These are phyloP conservation scores for Sutorius australiensis DNA, from an alignment of 768 basidiomycete species.

Conservation along the genomic window DNA sequence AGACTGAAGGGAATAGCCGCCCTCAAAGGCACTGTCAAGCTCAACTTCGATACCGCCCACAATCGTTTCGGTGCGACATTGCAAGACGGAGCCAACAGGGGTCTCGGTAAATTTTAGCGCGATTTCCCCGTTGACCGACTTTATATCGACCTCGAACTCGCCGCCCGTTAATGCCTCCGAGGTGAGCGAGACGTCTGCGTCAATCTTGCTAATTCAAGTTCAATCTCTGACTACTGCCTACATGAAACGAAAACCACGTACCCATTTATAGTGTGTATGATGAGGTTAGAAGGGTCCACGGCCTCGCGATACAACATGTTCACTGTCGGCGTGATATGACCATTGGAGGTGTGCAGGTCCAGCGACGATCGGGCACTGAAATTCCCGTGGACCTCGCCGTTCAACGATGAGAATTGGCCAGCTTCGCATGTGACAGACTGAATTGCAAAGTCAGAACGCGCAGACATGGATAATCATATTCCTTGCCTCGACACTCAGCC, in stretches of 20 bases:
- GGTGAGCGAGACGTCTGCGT: constrained; percentile 27
- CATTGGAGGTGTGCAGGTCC: constrained; percentile 36
- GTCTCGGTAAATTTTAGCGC: constrained; percentile 25
- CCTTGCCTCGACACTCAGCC: constrained; percentile 35
- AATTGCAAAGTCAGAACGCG: not conserved
- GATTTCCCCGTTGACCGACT: constrained; percentile 30
- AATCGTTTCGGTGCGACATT: constrained; percentile 28
- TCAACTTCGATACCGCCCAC: constrained; percentile 23
- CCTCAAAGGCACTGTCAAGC: constrained; percentile 41
- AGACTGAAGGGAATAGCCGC: constrained; percentile 33
- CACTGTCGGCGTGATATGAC: constrained; percentile 37
- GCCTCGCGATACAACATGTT: constrained; percentile 31
- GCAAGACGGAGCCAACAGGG: constrained; percentile 36
- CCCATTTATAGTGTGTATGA: constrained; percentile 42
- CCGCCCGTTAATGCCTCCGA: constrained; percentile 30
- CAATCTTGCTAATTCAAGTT: constrained; percentile 16
- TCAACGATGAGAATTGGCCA: constrained; percentile 35
- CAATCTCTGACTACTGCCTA: not conserved
- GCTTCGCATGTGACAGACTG: constrained; percentile 33
- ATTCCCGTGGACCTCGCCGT: constrained; percentile 44
- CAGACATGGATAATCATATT: not conserved
- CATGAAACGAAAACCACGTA: constrained; percentile 20
- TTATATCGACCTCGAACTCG: constrained; percentile 31
- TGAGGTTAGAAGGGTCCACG: constrained; percentile 27
- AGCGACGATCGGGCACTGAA: constrained; percentile 39